Evolutionary conservation across 179 eudicot genomes (phyloP).

Genomic region (Beta corolliflora): DNA sequence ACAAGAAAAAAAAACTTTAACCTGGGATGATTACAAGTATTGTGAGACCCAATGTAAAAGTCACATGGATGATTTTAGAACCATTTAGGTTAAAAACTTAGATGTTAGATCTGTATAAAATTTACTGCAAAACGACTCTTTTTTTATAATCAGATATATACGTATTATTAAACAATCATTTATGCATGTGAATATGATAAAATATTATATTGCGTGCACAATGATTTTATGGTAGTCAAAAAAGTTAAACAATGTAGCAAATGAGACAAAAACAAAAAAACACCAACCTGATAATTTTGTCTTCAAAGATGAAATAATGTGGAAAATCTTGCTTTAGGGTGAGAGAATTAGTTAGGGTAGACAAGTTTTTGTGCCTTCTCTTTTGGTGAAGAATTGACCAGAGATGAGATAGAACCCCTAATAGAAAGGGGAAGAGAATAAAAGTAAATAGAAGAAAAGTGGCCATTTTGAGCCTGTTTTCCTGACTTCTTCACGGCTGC

Average conservation of each 20-base stretch:
- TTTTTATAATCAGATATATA: too few species aligned
- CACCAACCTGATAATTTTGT: slow-evolving; percentile 14
- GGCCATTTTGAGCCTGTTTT: slow-evolving; percentile 30
- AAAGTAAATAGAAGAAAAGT: slow-evolving; percentile 15
- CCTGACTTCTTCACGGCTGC: not conserved
- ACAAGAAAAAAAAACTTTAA: too few species aligned
- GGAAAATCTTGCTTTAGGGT: slow-evolving; percentile 8
- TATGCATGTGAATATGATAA: not conserved
- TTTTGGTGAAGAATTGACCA: slow-evolving; percentile 17
- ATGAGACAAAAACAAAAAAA: not conserved
- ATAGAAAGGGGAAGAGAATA: slow-evolving; percentile 24
- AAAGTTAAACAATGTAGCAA: not conserved
- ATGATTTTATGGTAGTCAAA: too few species aligned
- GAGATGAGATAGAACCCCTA: slow-evolving; percentile 29
- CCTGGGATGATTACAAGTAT: too few species aligned
- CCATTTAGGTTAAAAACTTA: too few species aligned
- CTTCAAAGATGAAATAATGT: not conserved
- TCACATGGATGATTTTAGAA: too few species aligned
- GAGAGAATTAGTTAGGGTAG: slow-evolving; percentile 18
- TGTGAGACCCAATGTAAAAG: too few species aligned
- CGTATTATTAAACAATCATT: too few species aligned
- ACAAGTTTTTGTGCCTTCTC: slow-evolving; percentile 23
- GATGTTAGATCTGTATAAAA: too few species aligned
- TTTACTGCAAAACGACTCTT: too few species aligned
- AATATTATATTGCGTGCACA: not conserved